Conservation (phyloP, 805 yeast genomes). For the Pichia kluyveri region DNA sequence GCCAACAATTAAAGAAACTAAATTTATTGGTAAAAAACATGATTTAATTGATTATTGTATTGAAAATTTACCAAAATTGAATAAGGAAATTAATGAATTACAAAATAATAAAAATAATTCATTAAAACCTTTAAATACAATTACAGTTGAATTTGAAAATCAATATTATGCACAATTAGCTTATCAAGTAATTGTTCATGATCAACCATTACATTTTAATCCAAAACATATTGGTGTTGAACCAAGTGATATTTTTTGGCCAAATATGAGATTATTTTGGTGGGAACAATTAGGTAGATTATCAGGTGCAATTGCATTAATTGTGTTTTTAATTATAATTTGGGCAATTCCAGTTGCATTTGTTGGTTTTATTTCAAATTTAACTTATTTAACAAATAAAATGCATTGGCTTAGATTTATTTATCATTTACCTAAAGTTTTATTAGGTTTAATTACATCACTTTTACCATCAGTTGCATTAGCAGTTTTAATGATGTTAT, state of each 20-base stretch:
- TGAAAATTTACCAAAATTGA: constrained; percentile 47
- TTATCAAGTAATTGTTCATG: constrained; percentile 52
- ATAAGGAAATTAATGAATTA: constrained; percentile 45
- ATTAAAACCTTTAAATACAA: constrained; percentile 62
- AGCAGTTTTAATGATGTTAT: constrained; percentile 53
- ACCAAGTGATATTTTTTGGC: constrained; percentile 59
- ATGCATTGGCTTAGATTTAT: constrained; percentile 48
- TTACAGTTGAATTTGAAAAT: constrained; percentile 69
- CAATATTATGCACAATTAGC: constrained; percentile 74
- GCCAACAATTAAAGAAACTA: constrained; percentile 42
- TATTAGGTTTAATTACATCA: constrained; percentile 61
- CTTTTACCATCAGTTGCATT: constrained; percentile 60
- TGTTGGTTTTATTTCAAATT: constrained; percentile 65
- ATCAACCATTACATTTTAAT: constrained; percentile 52
- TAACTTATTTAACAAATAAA: constrained; percentile 51
- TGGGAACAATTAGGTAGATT: constrained; percentile 60
- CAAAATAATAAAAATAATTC: constrained; percentile 37
- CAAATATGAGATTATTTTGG: constrained; percentile 70
- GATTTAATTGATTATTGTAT: constrained; percentile 54
- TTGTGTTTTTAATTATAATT: constrained; percentile 45
- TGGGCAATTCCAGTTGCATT: constrained; percentile 79
- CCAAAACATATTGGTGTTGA: constrained; percentile 57
- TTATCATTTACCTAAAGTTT: constrained; percentile 40
- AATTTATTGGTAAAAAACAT: constrained; percentile 45
- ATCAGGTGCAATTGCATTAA: constrained; percentile 42